These are phyloP conservation scores for Phalaenopsis hybrid DNA, from an alignment of 116 monocot genomes.

Conservation along the genomic window DNA sequence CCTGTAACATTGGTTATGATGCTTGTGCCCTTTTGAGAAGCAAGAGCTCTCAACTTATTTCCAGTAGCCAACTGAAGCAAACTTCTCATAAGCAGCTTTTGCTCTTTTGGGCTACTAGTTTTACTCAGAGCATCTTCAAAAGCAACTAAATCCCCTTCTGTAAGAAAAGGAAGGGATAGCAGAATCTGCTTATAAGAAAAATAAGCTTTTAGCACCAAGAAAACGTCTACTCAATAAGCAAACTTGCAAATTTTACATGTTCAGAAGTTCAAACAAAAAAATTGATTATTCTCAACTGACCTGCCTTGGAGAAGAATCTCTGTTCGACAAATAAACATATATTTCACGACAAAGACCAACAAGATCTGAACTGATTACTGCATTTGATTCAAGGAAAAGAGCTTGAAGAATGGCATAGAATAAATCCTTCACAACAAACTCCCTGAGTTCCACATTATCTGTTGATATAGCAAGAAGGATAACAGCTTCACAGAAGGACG, in stretches of 20 bases:
- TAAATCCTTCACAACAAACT: slow-evolving; percentile 82
- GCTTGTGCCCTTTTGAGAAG: slow-evolving; percentile 61
- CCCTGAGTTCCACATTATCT: slow-evolving; percentile 56
- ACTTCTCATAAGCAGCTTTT: slow-evolving; percentile 78
- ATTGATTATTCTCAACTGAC: slow-evolving; percentile 19
- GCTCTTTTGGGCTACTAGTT: slow-evolving; percentile 86
- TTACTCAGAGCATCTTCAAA: slow-evolving; percentile 84
- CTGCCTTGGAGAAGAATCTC: slow-evolving; percentile 88
- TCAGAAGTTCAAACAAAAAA: neutral
- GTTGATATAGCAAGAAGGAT: slow-evolving; percentile 67
- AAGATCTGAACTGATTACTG: slow-evolving; percentile 67
- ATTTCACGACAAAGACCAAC: slow-evolving; percentile 93
- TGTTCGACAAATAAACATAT: slow-evolving; percentile 66
- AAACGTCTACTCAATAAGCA: neutral
- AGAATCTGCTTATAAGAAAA: slow-evolving; percentile 51
- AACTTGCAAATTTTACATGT: neutral
- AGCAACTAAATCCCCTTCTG: slow-evolving; percentile 58
- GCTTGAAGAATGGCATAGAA: slow-evolving; percentile 70
- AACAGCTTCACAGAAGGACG: slow-evolving; percentile 63
- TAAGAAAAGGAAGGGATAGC: slow-evolving; percentile 64
- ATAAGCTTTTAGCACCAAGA: slow-evolving; percentile 6
- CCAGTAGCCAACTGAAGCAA: slow-evolving; percentile 74
- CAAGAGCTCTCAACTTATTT: slow-evolving; percentile 79
- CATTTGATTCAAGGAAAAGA: slow-evolving; percentile 80
- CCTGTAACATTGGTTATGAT: slow-evolving; percentile 91